phyloP scores from a whole-genome alignment of 2,329 filamentous ascomycete species.

The Claviceps monticola region DNA sequence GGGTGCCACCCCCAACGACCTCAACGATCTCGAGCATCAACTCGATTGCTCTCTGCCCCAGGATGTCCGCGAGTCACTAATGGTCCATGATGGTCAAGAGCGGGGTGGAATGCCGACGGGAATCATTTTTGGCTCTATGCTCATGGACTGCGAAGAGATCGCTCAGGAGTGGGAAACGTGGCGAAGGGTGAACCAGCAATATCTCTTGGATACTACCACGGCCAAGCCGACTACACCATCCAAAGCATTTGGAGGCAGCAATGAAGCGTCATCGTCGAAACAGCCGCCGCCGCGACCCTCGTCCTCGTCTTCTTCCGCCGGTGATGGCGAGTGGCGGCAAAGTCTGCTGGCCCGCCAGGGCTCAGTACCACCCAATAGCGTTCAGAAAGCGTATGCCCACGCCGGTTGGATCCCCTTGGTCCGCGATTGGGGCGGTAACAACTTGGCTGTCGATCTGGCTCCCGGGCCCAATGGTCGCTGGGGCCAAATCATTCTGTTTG shows the following conservation, averaged over 20 bases:
- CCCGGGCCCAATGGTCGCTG: slow-evolving; percentile 82
- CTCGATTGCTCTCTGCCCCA: slow-evolving; percentile 87
- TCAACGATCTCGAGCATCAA: slow-evolving; percentile 94
- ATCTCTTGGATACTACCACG: slow-evolving; percentile 48
- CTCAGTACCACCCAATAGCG: slow-evolving; percentile 70
- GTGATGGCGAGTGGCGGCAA: slow-evolving; percentile 59
- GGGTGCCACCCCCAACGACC: slow-evolving; percentile 81
- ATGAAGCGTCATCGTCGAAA: slow-evolving; percentile 55
- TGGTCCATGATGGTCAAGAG: slow-evolving; percentile 93
- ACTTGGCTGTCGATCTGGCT: slow-evolving; percentile 82
- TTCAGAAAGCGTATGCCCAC: slow-evolving; percentile 89
- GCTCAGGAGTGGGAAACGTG: slow-evolving; percentile 96
- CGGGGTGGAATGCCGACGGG: slow-evolving; percentile 82
- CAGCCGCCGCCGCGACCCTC: slow-evolving; percentile 21
- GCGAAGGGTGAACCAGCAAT: slow-evolving; percentile 86
- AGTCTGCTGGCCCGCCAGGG: slow-evolving; percentile 76
- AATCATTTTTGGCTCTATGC: slow-evolving; percentile 85
- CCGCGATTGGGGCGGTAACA: slow-evolving; percentile 97
- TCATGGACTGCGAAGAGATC: slow-evolving; percentile 96
- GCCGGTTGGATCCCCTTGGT: slow-evolving; percentile 91
- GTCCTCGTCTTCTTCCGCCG: slow-evolving; percentile 30
- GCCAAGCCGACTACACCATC: slow-evolving; percentile 49
- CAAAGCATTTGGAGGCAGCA: slow-evolving; percentile 56
- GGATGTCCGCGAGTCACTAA: slow-evolving; percentile 83
- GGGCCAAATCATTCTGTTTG: slow-evolving; percentile 94